A percentile compares a stretch with the other conserved stretches of the same genome.
Conservation (phyloP, 306 rosid genomes). For the Casuarina cunninghamiana region DNA sequence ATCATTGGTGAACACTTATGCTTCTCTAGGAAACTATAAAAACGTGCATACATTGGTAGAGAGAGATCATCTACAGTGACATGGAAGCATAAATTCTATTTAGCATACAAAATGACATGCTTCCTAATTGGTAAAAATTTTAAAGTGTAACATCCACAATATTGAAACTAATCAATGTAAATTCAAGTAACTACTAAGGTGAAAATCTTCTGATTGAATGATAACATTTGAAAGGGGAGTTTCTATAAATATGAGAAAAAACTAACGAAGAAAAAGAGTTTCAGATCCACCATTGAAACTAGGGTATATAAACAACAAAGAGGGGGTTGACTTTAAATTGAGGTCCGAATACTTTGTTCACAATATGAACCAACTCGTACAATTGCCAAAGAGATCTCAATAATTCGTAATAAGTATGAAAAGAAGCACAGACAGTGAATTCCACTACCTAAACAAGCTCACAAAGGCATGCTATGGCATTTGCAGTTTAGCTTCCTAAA, state of each 20-base stretch:
- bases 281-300: not conserved
- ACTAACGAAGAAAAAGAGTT: too few relatives aligned
- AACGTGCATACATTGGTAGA: too few relatives aligned
- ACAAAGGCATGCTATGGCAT: too few relatives aligned
- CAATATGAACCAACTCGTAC: not conserved
- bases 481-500: too few relatives aligned
- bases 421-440: not conserved
- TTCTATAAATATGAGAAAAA: too few relatives aligned
- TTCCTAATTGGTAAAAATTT: too few relatives aligned
- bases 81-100: not conserved
- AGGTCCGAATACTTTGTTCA: not conserved
- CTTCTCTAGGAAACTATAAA: too few relatives aligned
- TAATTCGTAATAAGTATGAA: constrained; percentile 11
- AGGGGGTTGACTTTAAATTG: not conserved
- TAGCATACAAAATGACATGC: too few relatives aligned
- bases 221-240: not conserved
- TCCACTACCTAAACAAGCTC: not conserved
- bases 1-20: not conserved
- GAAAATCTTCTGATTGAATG: too few relatives aligned
- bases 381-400: not conserved
- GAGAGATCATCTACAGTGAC: not conserved
- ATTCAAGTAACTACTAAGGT: too few relatives aligned
- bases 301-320: not conserved
- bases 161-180: too few relatives aligned
- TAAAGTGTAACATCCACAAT: too few relatives aligned